Evolutionary conservation across 345 rosid genomes (phyloP).

Genomic region (Lumnitzera littorea): DNA sequence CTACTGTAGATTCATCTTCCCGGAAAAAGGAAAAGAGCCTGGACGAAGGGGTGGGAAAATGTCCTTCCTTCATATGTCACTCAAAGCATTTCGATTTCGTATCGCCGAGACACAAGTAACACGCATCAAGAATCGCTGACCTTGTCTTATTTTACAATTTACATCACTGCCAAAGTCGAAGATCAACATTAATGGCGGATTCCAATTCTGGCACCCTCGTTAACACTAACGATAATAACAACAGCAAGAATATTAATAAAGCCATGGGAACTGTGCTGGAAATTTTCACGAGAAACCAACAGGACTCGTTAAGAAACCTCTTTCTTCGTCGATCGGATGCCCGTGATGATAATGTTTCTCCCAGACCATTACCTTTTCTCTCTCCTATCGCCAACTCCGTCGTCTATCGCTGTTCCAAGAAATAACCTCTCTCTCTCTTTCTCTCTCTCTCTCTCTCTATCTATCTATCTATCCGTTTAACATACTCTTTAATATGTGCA

Average conservation of each 20-base stretch:
- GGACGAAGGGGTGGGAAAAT: too few species aligned
- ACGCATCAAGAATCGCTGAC: too few species aligned
- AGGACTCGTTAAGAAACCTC: conserved; percentile 51
- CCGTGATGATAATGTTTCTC: conserved; percentile 36
- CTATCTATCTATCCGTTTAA: too few species aligned
- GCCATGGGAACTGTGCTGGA: conserved; percentile 32
- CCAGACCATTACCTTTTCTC: conserved; percentile 68
- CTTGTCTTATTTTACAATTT: not conserved
- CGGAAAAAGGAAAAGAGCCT: too few species aligned
- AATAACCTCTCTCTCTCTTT: conserved; percentile 8
- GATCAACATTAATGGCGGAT: not conserved
- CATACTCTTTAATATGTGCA: not conserved
- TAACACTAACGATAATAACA: not conserved
- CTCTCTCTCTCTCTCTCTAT: not conserved
- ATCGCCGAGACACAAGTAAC: too few species aligned
- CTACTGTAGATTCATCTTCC: too few species aligned
- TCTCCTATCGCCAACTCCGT: conserved; percentile 81
- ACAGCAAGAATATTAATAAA: conserved; percentile 12
- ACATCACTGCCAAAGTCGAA: not conserved
- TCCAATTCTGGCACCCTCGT: not conserved
- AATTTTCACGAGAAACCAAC: conserved; percentile 51
- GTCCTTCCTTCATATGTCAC: too few species aligned
- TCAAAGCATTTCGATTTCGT: too few species aligned
- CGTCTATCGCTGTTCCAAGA: conserved; percentile 83
- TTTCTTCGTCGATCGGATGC: conserved; percentile 43